Base-by-base conservation (phyloP, 192 early-diverging fungal species). In the Backusella sp. region DNA sequence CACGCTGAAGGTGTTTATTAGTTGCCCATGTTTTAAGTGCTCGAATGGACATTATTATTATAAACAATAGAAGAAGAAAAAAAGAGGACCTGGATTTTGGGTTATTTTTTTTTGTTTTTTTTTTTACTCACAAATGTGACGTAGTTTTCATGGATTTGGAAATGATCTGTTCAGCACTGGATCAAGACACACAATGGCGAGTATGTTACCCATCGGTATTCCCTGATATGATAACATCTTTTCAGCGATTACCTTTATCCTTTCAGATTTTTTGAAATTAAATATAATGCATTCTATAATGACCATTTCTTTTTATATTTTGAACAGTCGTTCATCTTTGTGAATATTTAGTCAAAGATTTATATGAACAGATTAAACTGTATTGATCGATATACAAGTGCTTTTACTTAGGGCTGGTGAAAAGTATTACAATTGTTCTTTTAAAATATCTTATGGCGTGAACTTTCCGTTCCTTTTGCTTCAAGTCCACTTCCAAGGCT, bases 351-450 rank as follows among this genome's bases (percentile, higher is more conserved):
- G 36, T 41, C 39, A 44, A 69, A 69, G 68, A 69, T 69, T 69
- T 26, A 69, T 69, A 70, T 70, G 41, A 49, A 70, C 69, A 70
- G 42, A 70, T 49, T 49, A 70, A 70, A 70, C 23, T 28, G 19
- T 49, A 70, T 46, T 44, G 42, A 42, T 46, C 26, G 69, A 71
- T 71, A 71, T 42, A 71, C 19, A 15, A 49, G 41, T 46, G 42
- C 34, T 71, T 32, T 68, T 44, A 46, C 49, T 71, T 71, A 69
- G 39, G 28, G 36, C 46, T 32, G 28, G 69, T 42, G 69, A 46
- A 70, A 70, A 70, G 69, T 46, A 42, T 70, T 14, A 70, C 42
- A 70, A 70, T 42, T 70, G 39, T 70, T 70, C 69, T 14, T 70
- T 70, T 70, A 70, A 70, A n/a, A n/a, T n/a, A n/a, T n/a, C n/a